A percentile compares a stretch with the other conserved stretches of the same genome.
Conservation (phyloP, 495 filamentous ascomycete species). For the Parmelia sp. region DNA sequence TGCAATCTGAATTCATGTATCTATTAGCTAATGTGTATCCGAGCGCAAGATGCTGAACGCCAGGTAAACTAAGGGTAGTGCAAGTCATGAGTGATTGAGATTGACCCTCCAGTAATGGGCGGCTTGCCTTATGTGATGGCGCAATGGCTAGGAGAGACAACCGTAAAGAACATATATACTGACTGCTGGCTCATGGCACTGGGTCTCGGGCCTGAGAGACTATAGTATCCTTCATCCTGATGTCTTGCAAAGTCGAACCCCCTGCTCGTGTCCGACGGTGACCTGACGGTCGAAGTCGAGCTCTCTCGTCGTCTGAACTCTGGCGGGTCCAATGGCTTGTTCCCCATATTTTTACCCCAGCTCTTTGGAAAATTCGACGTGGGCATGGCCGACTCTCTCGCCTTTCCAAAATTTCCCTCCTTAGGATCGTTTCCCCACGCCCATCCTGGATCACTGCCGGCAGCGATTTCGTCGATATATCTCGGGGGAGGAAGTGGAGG, state of each 20-base stretch:
- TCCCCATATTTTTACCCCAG: constrained; percentile 29
- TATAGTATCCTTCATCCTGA: constrained; percentile 49
- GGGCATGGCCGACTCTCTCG: constrained; percentile 43
- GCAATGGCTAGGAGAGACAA: not conserved
- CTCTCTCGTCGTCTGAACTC: constrained; percentile 32
- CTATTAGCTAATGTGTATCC: constrained; percentile 25
- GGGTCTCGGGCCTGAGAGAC: constrained; percentile 39
- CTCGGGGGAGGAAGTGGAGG: constrained; percentile 59
- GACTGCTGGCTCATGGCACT: constrained; percentile 36
- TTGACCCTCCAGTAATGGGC: constrained; percentile 5
- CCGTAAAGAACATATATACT: constrained; percentile 24
- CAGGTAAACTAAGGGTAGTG: not conserved
- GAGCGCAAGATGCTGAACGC: constrained; percentile 21
- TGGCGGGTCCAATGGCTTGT: constrained; percentile 25
- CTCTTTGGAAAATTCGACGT: constrained; percentile 51
- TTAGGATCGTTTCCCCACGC: constrained; percentile 47
- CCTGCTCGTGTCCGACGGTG: constrained; percentile 25
- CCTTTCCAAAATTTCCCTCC: constrained; percentile 25
- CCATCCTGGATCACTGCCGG: constrained; percentile 56
- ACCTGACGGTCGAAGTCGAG: constrained; percentile 35
- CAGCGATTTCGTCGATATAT: constrained; percentile 46
- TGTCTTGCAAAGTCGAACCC: constrained; percentile 28
- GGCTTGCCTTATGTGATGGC: constrained; percentile 4
- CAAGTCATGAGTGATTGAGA: not conserved
- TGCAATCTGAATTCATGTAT: constrained; percentile 42